These are phyloP conservation scores for Paxillus rubicundulus DNA, from an alignment of 768 basidiomycete genomes.

Conservation along the genomic window DNA sequence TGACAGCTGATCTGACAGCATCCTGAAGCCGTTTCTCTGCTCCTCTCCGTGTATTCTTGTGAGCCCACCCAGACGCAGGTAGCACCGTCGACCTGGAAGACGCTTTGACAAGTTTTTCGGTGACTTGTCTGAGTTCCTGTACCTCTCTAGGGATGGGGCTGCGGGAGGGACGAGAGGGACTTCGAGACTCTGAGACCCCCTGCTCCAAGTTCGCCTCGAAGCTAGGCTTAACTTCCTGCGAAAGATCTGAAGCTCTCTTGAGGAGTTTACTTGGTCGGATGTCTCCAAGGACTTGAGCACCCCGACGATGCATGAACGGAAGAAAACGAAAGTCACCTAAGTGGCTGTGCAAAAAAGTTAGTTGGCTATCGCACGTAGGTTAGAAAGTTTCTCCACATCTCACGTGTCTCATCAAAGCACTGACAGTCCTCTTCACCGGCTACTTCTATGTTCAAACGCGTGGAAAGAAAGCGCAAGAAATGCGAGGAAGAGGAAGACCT, in stretches of 20 bases:
- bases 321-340: slow-evolving; percentile 14
- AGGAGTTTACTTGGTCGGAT: slow-evolving; percentile 14
- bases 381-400: too few relatives aligned
- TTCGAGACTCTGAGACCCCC: not conserved
- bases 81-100: slow-evolving; percentile 25
- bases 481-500: slow-evolving; percentile 63
- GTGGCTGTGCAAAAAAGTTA: slow-evolving; percentile 27
- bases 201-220: slow-evolving; percentile 1
- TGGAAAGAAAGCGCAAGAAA: slow-evolving; percentile 62
- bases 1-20: slow-evolving; percentile 13
- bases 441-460: slow-evolving; percentile 70
- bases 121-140: slow-evolving; percentile 15
- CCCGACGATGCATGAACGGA: slow-evolving; percentile 30
- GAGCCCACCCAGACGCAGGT: slow-evolving; percentile 36
- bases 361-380: too few relatives aligned
- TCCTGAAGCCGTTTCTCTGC: slow-evolving; percentile 38
- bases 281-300: slow-evolving; percentile 19
- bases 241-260: slow-evolving; percentile 5
- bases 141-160: slow-evolving; percentile 2
- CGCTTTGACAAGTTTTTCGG: slow-evolving; percentile 35
- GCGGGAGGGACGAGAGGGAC: not conserved
- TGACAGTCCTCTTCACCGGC: not conserved
- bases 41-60: slow-evolving; percentile 36
- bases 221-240: not conserved
- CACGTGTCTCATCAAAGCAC: not conserved